Conservation (phyloP, 495 filamentous ascomycete genomes). For the Neurospora africana region DNA sequence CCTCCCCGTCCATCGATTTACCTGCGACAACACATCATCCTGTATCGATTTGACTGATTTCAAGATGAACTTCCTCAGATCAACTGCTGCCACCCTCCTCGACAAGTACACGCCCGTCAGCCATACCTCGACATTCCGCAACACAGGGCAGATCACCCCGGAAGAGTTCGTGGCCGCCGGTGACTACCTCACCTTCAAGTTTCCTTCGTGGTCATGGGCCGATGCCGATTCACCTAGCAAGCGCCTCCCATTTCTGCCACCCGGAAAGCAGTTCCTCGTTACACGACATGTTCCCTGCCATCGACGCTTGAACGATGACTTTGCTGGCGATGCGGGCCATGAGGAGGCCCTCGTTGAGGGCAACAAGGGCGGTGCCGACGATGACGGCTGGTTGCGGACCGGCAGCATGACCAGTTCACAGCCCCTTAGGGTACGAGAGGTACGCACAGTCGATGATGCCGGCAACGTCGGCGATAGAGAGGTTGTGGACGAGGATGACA, state of each 20-base stretch:
- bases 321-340: constrained; percentile 73
- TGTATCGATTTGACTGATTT: not conserved
- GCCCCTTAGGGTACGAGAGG: constrained; percentile 65
- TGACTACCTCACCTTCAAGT: constrained; percentile 98
- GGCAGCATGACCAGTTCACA: constrained; percentile 64
- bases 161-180: constrained; percentile 95
- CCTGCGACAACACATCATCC: not conserved
- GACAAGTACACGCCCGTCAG: constrained; percentile 82
- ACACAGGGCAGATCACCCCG: constrained; percentile 88
- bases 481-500: constrained; percentile 71
- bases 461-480: constrained; percentile 68
- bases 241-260: constrained; percentile 71
- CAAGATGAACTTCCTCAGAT: constrained; percentile 56
- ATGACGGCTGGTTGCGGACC: constrained; percentile 86
- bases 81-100: constrained; percentile 71
- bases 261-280: constrained; percentile 90
- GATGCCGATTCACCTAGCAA: constrained; percentile 69
- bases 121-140: constrained; percentile 85
- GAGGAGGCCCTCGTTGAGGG: constrained; percentile 76
- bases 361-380: constrained; percentile 46
- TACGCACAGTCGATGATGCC: constrained; percentile 73
- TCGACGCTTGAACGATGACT: constrained; percentile 82
- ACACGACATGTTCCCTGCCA: constrained; percentile 91
- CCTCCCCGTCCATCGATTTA: not conserved
- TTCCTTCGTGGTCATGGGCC: constrained; percentile 97